These are phyloP conservation scores for Alternaria consortialis DNA, from an alignment of 2,329 filamentous ascomycete genomes.

Conservation along the genomic window DNA sequence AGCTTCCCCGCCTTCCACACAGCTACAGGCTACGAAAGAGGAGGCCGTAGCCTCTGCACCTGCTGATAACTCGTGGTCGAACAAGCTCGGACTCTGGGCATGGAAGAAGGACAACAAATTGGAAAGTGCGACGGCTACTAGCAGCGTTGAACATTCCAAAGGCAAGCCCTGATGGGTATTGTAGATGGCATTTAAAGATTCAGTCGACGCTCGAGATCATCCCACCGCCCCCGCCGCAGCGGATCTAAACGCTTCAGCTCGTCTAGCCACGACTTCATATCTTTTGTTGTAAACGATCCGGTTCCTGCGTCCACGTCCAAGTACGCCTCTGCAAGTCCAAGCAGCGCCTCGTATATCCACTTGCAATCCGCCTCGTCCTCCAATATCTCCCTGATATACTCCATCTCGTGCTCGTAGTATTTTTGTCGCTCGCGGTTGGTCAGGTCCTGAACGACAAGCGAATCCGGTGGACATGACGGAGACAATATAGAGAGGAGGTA, in stretches of 20 bases:
- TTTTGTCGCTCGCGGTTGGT: constrained; percentile 67
- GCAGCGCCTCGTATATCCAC: constrained; percentile 87
- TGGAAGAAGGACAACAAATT: constrained; percentile 40
- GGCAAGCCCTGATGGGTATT: constrained; percentile 62
- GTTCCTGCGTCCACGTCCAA: constrained; percentile 58
- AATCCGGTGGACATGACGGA: constrained; percentile 61
- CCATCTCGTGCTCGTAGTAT: constrained; percentile 76
- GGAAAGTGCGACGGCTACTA: constrained; percentile 65
- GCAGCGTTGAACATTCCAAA: constrained; percentile 66
- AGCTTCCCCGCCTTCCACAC: constrained; percentile 19
- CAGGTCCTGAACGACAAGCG: constrained; percentile 72
- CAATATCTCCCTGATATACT: constrained; percentile 74
- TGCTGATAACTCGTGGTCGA: constrained; percentile 35
- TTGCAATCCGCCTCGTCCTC: constrained; percentile 77
- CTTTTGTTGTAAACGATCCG: constrained; percentile 53
- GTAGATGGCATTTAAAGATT: constrained; percentile 42
- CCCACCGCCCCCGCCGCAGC: constrained; percentile 77
- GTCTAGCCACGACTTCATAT: constrained; percentile 64
- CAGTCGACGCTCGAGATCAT: constrained; percentile 68
- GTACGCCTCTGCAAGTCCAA: constrained; percentile 75
- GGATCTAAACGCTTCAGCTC: constrained; percentile 76
- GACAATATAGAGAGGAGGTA: constrained; percentile 74
- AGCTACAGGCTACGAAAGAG: constrained; percentile 18
- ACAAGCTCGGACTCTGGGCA: constrained; percentile 44
- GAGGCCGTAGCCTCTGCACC: constrained; percentile 15